Evolutionary conservation across 1,284 basidiomycete genomes (phyloP).

Genomic region (Phellopilus nigrolimitatus): DNA sequence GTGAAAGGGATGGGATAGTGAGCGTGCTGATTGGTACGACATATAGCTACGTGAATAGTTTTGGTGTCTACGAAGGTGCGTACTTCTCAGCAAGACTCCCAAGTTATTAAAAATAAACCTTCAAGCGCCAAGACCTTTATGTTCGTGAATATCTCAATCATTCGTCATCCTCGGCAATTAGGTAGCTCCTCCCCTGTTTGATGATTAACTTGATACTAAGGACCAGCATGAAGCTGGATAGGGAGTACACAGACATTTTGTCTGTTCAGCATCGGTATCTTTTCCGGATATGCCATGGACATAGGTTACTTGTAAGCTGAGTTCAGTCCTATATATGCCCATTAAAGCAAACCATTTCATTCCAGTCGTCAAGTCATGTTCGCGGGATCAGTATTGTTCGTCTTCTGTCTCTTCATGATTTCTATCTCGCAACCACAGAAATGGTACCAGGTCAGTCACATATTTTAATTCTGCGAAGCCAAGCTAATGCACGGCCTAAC

Average conservation of each 20-base stretch:
- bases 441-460: no score
- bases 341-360: neutral
- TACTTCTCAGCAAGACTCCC: neutral
- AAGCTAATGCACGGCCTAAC: no score
- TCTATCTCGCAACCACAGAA: no score
- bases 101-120: neutral
- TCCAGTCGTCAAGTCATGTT: slow-evolving; percentile 37
- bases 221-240: slow-evolving; percentile 14
- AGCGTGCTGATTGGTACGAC: neutral
- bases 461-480: no score
- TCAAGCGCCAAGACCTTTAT: slow-evolving; percentile 12
- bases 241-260: slow-evolving; percentile 16
- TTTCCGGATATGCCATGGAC: slow-evolving; percentile 16
- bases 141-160: slow-evolving; percentile 13
- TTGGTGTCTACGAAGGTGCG: slow-evolving; percentile 19
- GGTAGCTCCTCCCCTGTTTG: neutral
- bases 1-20: neutral
- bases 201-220: neutral
- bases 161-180: slow-evolving; percentile 14
- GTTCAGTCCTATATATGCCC: neutral
- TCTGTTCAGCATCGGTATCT: slow-evolving; percentile 11
- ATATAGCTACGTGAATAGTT: slow-evolving; percentile 13
- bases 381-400: slow-evolving; percentile 33
- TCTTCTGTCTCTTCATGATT: slow-evolving; percentile 41
- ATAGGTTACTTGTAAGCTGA: slow-evolving; percentile 16